Evolutionary conservation across 305 asterid species (phyloP).

Genomic region (Rubia occidens): DNA sequence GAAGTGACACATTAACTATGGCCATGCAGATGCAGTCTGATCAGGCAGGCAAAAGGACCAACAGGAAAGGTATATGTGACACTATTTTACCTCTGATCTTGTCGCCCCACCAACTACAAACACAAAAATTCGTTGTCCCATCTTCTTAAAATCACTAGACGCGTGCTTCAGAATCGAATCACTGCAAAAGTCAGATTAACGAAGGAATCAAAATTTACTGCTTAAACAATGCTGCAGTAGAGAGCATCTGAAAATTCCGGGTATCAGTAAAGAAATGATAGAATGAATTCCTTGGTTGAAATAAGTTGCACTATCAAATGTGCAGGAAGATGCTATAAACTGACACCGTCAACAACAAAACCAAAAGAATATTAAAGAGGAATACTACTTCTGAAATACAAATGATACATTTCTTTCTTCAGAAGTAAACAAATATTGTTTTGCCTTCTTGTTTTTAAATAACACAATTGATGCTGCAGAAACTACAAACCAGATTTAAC

Average conservation of each 20-base stretch:
- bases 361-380: not conserved
- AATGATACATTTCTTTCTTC: not conserved
- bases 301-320: not conserved
- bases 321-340: not conserved
- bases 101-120: constrained; percentile 98
- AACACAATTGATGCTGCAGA: not conserved
- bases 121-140: constrained; percentile 91
- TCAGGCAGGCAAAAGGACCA: not conserved
- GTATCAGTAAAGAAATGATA: not conserved
- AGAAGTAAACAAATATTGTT: not conserved
- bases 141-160: constrained; percentile 84
- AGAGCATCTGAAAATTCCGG: not conserved
- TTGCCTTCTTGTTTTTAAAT: not conserved
- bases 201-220: not conserved
- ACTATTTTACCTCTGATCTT: constrained; percentile 71
- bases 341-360: not conserved
- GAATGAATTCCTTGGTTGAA: not conserved
- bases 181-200: constrained; percentile 28
- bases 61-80: constrained; percentile 2
- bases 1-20: not conserved
- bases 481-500: constrained; percentile 8
- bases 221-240: not conserved
- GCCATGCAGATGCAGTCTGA: not conserved
- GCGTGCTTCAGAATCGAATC: constrained; percentile 87
- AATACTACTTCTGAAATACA: not conserved